Percentiles rank a stretch among this genome's conserved stretches.
phyloP scores from a whole-genome alignment of 2,329 filamentous ascomycete genomes.

The Fusarium paranaense region DNA sequence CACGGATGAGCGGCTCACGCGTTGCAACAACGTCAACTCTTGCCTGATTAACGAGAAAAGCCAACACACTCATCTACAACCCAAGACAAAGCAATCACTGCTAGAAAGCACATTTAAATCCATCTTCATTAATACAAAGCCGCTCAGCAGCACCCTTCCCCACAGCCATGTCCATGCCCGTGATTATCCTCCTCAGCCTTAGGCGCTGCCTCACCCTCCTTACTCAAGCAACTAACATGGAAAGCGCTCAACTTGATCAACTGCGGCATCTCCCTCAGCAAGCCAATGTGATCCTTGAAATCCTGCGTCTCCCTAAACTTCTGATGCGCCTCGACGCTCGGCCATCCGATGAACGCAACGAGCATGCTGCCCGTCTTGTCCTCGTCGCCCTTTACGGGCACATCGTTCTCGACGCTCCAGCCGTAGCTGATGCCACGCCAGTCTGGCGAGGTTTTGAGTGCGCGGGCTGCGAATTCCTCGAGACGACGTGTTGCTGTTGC shows the following conservation, averaged over 20 bases:
- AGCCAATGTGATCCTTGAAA: constrained; percentile 49
- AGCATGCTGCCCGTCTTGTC: constrained; percentile 41
- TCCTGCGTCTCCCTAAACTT: constrained; percentile 49
- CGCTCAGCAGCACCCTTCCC: constrained; percentile 26
- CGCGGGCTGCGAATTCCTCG: constrained; percentile 26
- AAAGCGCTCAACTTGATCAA: constrained; percentile 37
- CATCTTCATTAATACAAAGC: not conserved
- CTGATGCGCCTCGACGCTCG: constrained; percentile 52
- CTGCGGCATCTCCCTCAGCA: constrained; percentile 39
- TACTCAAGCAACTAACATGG: constrained; percentile 38
- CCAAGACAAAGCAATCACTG: not conserved
- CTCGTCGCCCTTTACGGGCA: constrained; percentile 45
- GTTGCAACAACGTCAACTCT: not conserved
- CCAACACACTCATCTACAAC: not conserved
- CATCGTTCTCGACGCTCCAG: constrained; percentile 49
- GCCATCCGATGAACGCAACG: constrained; percentile 51
- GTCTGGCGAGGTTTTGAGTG: constrained; percentile 32
- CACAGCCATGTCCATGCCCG: constrained; percentile 25
- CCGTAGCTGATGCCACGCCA: constrained; percentile 44
- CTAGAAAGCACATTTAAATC: not conserved
- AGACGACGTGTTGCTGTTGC: constrained; percentile 31
- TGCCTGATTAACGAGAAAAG: accelerated
- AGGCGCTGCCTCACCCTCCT: constrained; percentile 10
- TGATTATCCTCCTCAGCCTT: constrained; percentile 28
- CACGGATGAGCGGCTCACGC: not conserved